Percentiles rank a stretch among this genome's conserved stretches.
phyloP scores from a whole-genome alignment of 2,329 filamentous ascomycete genomes.

The Tolypocladium nubicola region DNA sequence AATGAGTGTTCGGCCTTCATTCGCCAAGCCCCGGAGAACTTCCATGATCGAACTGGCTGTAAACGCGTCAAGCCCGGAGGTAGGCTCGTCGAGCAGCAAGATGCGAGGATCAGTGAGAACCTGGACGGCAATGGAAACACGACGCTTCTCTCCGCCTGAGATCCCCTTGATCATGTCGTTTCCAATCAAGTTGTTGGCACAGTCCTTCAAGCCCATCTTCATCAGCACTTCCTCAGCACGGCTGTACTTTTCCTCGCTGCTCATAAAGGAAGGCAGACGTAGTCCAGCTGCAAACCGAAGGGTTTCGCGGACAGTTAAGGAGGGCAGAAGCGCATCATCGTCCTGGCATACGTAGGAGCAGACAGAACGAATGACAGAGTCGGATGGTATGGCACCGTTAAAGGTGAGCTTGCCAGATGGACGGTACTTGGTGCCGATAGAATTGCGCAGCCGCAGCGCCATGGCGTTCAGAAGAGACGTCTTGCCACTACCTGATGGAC shows the following conservation, averaged over 20 bases:
- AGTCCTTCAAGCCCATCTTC: constrained; percentile 70
- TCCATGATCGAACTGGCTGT: constrained; percentile 69
- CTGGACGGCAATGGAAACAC: constrained; percentile 69
- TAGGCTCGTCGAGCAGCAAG: constrained; percentile 65
- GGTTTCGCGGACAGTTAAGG: constrained; percentile 66
- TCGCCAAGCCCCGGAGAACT: constrained; percentile 57
- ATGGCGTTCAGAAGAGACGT: constrained; percentile 66
- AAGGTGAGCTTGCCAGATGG: constrained; percentile 55
- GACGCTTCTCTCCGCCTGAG: constrained; percentile 67
- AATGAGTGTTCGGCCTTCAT: constrained; percentile 63
- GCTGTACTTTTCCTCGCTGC: constrained; percentile 52
- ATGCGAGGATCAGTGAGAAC: constrained; percentile 66
- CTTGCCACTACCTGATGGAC: constrained; percentile 68
- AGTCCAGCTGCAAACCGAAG: constrained; percentile 61
- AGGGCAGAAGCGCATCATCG: constrained; percentile 64
- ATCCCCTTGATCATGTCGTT: constrained; percentile 67
- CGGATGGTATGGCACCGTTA: constrained; percentile 57
- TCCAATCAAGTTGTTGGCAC: constrained; percentile 64
- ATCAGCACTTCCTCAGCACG: constrained; percentile 61
- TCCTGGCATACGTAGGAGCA: constrained; percentile 73
- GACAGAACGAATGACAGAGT: constrained; percentile 58
- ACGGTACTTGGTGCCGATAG: constrained; percentile 50
- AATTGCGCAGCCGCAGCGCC: constrained; percentile 55
- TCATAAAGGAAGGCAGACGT: constrained; percentile 61
- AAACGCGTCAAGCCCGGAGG: constrained; percentile 67